A percentile compares a stretch with the other conserved stretches of the same genome.
Evolutionary conservation across 2,329 filamentous ascomycete genomes (phyloP).

Genomic region (Amesomyces nigricolor): DNA sequence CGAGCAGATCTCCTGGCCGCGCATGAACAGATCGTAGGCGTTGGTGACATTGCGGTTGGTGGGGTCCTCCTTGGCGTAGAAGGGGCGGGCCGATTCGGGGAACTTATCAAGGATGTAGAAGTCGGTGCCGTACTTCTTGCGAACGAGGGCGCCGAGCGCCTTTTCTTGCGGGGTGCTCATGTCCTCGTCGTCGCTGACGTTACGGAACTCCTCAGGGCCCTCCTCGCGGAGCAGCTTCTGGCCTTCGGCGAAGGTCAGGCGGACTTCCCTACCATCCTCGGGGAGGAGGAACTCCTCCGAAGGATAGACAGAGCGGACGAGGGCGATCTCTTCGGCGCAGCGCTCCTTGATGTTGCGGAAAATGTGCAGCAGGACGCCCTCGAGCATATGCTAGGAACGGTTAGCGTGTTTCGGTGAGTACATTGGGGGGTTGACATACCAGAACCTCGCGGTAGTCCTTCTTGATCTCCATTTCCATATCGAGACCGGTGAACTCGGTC

Average conservation of each 20-base stretch:
- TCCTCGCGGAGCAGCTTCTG: constrained; percentile 72
- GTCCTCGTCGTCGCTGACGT: constrained; percentile 72
- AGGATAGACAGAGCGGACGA: constrained; percentile 67
- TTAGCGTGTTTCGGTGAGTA: background rate
- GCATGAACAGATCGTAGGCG: constrained; percentile 78
- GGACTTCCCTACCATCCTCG: constrained; percentile 65
- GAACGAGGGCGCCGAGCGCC: constrained; percentile 79
- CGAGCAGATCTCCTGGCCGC: constrained; percentile 87
- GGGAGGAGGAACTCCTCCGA: constrained; percentile 73
- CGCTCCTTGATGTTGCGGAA: constrained; percentile 58
- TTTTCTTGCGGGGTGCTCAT: constrained; percentile 79
- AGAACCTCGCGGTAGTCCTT: constrained; percentile 72
- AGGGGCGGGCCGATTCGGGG: constrained; percentile 79
- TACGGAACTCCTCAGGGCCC: constrained; percentile 58
- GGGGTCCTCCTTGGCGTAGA: constrained; percentile 81
- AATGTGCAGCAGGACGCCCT: constrained; percentile 70
- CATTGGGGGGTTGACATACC: constrained; percentile 4
- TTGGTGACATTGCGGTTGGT: constrained; percentile 61
- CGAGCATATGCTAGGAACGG: constrained; percentile 48
- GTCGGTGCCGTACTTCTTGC: constrained; percentile 86
- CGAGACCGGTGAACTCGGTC: constrained; percentile 80
- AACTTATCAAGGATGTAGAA: constrained; percentile 98
- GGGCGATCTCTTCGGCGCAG: constrained; percentile 66
- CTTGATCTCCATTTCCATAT: constrained; percentile 86
- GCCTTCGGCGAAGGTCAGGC: constrained; percentile 71